Evolutionary conservation across 768 basidiomycete species (phyloP), one percentile per base, ranked within the genome.

Genomic region (Tulasnella calospora): DNA sequence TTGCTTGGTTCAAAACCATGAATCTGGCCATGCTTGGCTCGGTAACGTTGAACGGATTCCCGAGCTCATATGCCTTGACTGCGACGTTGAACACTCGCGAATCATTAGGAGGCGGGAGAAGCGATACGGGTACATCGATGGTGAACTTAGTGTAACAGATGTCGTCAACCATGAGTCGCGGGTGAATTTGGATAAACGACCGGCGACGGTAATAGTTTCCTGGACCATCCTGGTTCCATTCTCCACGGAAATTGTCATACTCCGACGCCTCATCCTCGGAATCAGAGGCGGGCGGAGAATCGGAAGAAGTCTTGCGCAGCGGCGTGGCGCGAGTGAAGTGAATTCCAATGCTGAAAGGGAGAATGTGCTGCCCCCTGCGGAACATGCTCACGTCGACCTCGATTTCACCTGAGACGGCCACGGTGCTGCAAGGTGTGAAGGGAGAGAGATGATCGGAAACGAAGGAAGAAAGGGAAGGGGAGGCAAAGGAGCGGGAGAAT

Each of bases 191-290:
- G 77, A 78, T 78, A 40, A 71, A 71, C 6, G 77, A 78, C 2
- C 44, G 70, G 30, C 35, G 36, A 15, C 77, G 77, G 44, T 78
- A 78, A 36, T 78, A 78, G 71, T 78, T 78, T 47, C 77, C 77
- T 46, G 77, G 77, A 15, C 77, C 77, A 71, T 78, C 77, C 71
- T 78, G 77, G 71, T 78, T 78, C 77, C 77, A 78, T 30, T 78
- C 77, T 35, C 47, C 75, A 35, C 47, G 75, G 33, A 61, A 61
- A 17, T 8, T 21, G 57, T 76, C 75, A n/a, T 38, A 40, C 23
- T 44, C 61, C 1, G 8, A 30, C n/a, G 46, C 23, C 51, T 46
- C 38, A 27, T 46, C 38, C n/a, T 76, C 74, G 27, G 40, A 27
- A 35, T 73, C 72, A n/a, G 51, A 51, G 3, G 21, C 1, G n/a